Percentiles rank a stretch among this genome's conserved stretches.
Conservation (phyloP, 164 flowering plant genomes). For the Kalanchoe fedtschenkoi region DNA sequence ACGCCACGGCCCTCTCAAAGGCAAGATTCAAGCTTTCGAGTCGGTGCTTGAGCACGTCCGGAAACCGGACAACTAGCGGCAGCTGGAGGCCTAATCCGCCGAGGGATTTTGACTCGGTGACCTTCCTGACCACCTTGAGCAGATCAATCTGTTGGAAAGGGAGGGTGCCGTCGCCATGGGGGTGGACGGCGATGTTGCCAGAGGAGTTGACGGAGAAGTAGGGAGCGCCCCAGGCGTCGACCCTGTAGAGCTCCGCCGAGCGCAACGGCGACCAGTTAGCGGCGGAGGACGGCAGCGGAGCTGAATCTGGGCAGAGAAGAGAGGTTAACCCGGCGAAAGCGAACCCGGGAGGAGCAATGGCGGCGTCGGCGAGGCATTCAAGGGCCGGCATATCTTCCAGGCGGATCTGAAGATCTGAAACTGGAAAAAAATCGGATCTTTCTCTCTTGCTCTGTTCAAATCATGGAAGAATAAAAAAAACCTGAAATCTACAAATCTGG, state of each 20-base stretch:
- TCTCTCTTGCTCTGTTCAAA: constrained; percentile 4
- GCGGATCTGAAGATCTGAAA: not conserved
- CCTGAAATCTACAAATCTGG: constrained; percentile 7
- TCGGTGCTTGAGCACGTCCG: constrained; percentile 76
- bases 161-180: constrained; percentile 55
- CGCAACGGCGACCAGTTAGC: constrained; percentile 22
- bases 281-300: constrained; percentile 27
- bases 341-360: constrained; percentile 53
- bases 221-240: constrained; percentile 88
- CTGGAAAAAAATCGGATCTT: not conserved
- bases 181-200: constrained; percentile 66
- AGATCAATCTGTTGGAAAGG: constrained; percentile 86
- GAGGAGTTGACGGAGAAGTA: constrained; percentile 72
- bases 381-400: constrained; percentile 91
- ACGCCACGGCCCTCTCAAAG: constrained; percentile 53
- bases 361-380: constrained; percentile 59
- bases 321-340: constrained; percentile 49
- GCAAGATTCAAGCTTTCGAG: constrained; percentile 74
- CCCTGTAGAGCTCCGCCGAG: constrained; percentile 59
- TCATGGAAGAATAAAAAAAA: constrained; percentile 17
- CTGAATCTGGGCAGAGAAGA: constrained; percentile 44
- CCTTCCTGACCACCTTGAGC: constrained; percentile 79
- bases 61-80: constrained; percentile 73
- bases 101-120: constrained; percentile 38
- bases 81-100: constrained; percentile 82